These are phyloP conservation scores for Ascochyta koolunga DNA, from an alignment of 2,329 filamentous ascomycete genomes.

Conservation along the genomic window DNA sequence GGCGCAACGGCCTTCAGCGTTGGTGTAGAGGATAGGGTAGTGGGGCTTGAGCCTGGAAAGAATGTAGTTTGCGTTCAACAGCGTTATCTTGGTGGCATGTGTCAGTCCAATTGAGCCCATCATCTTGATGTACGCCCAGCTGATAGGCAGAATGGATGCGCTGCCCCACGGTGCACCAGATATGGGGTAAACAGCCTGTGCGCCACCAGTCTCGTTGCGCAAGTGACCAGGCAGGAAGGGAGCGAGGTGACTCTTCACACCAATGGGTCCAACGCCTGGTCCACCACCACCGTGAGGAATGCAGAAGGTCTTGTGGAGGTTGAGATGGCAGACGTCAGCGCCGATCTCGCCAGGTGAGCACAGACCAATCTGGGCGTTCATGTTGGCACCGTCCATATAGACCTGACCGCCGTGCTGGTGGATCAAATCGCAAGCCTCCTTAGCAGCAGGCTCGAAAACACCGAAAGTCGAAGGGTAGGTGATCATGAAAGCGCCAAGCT, in stretches of 20 bases:
- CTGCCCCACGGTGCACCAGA: constrained; percentile 86
- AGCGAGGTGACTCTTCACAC: constrained; percentile 80
- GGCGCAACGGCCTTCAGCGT: constrained; percentile 83
- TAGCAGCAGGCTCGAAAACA: constrained; percentile 90
- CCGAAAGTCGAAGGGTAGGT: constrained; percentile 96
- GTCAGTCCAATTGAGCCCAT: constrained; percentile 86
- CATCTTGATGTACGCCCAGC: constrained; percentile 92
- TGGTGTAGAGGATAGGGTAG: constrained; percentile 94
- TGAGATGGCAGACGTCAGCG: constrained; percentile 95
- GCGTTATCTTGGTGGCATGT: constrained; percentile 86
- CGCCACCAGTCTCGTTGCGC: constrained; percentile 61
- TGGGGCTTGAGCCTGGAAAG: constrained; percentile 83
- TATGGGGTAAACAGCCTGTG: constrained; percentile 70
- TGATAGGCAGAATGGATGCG: constrained; percentile 91
- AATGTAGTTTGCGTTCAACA: constrained; percentile 98
- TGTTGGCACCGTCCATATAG: constrained; percentile 98
- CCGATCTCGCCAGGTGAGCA: constrained; percentile 95
- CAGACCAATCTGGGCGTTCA: constrained; percentile 96
- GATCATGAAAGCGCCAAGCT: constrained; percentile 93
- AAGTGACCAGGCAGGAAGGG: constrained; percentile 78
- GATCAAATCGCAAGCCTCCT: constrained; percentile 82
- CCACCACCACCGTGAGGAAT: constrained; percentile 96
- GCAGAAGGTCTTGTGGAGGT: constrained; percentile 98
- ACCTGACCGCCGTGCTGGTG: constrained; percentile 90
- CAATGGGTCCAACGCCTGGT: constrained; percentile 91